These are phyloP conservation scores for Codiaeum variegatum DNA, from an alignment of 441 rosid species.

Conservation along the genomic window DNA sequence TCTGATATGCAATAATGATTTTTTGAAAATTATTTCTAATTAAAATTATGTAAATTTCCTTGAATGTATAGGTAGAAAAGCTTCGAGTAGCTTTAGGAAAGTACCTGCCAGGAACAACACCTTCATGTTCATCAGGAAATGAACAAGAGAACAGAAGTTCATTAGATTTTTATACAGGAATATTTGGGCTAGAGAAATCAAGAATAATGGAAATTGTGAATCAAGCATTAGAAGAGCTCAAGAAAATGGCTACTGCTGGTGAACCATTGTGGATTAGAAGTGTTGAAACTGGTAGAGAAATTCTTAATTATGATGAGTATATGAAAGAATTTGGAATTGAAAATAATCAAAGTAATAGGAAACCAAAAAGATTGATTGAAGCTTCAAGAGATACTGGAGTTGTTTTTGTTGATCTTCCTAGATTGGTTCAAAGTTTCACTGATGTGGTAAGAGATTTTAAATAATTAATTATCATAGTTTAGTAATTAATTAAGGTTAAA, in stretches of 20 bases:
- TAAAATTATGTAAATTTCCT: no score
- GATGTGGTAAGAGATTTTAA: conserved; percentile 55
- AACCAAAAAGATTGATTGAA: conserved; percentile 63
- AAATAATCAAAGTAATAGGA: conserved; percentile 33
- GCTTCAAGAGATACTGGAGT: conserved; percentile 82
- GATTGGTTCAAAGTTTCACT: conserved; percentile 73
- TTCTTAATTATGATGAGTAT: conserved; percentile 89
- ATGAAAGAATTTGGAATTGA: conserved; percentile 61
- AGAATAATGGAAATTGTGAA: conserved; percentile 68
- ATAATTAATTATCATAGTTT: background rate
- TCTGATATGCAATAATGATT: no score
- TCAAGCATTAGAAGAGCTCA: conserved; percentile 77
- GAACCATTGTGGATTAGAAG: conserved; percentile 89
- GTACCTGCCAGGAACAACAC: conserved; percentile 43
- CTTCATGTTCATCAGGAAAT: conserved; percentile 64
- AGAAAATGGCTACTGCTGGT: conserved; percentile 68
- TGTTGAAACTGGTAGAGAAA: conserved; percentile 85
- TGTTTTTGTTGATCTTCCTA: conserved; percentile 77
- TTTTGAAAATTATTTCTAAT: no score
- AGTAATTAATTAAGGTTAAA: no score
- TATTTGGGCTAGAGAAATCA: conserved; percentile 76
- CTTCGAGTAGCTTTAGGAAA: conserved; percentile 61
- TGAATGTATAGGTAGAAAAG: conserved; percentile 50
- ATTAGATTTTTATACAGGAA: conserved; percentile 70
- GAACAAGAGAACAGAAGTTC: conserved; percentile 64